Percentiles rank a stretch among this genome's conserved stretches.
phyloP scores from a whole-genome alignment of 805 yeast species.

The Zygosaccharomyces lentus region DNA sequence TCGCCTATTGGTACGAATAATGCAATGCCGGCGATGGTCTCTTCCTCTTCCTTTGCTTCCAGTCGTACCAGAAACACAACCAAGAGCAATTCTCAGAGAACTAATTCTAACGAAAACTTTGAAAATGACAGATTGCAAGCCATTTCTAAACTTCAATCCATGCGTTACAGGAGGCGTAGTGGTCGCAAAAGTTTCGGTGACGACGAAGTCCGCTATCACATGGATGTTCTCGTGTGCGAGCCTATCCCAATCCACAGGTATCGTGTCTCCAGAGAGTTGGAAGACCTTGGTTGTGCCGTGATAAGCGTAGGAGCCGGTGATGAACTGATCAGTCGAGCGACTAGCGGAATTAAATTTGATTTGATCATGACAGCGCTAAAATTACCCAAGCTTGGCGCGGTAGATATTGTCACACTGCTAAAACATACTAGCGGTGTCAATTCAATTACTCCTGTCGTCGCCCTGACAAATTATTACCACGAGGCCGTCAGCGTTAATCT shows the following conservation, averaged over 20 bases:
- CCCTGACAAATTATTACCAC: conserved; percentile 63
- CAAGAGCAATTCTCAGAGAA: conserved; percentile 27
- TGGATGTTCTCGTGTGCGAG: conserved; percentile 79
- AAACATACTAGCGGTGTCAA: conserved; percentile 75
- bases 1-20: conserved; percentile 21
- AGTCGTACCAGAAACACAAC: conserved; percentile 44
- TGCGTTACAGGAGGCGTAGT: conserved; percentile 29
- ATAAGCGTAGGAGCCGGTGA: conserved; percentile 75
- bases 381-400: conserved; percentile 60
- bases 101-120: conserved; percentile 23
- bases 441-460: conserved; percentile 70
- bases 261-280: conserved; percentile 58
- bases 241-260: conserved; percentile 80
- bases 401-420: conserved; percentile 73
- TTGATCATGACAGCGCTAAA: conserved; percentile 71
- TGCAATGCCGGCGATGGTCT: conserved; percentile 23
- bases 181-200: conserved; percentile 26
- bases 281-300: conserved; percentile 71
- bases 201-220: conserved; percentile 25
- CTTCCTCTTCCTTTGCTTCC: conserved; percentile 60
- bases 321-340: conserved; percentile 73
- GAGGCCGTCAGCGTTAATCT: conserved; percentile 53
- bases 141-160: conserved; percentile 27
- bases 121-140: conserved; percentile 28
- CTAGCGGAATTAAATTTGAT: conserved; percentile 81